Evolutionary conservation across 345 rosid species (phyloP), one percentile per base, ranked within the genome.

Genomic region (Eucalyptus sp.): DNA sequence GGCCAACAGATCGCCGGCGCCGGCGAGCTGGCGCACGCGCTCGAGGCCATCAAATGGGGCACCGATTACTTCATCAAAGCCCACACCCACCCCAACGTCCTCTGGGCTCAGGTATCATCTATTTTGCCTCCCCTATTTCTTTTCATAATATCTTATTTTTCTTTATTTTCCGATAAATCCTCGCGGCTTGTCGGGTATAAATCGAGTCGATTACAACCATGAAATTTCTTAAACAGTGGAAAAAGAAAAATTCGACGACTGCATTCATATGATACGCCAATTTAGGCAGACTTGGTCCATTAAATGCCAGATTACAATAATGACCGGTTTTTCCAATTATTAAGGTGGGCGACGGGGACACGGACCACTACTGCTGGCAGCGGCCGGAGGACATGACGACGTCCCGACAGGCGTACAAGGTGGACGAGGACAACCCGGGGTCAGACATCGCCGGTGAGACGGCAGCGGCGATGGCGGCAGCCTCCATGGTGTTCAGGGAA

Each of bases 371-470:
- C 86, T 96, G 99, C 76, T 97, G 99, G 99, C 99, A 97, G 91
- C 92, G 98, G 87, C 98, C 98, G n/a, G 99, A 97, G 91, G 99
- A 97, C 93, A 97, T 96, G 99, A 95, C 96, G 13, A 96, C 98
- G 1, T 92, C 97, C 2, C 87, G 98, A 54, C 94, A 71, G 51
- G 99, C 96, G 14, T 95, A 93, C 90, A 96, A 93, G 87, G 92
- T 97, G 50, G 98, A 97, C 12, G 91, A 93, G 87, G 91, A 91
- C 14, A 95, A 94, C 90, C 99, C 99, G 0, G 99, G 99, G 7
- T 96, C 99, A 0, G 99, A 97, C 10, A 93, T 96, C 2, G 96
- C 96, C 1, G 95, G 95, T 0, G 99, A 97, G 90, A 96, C 98
- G 0, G 99, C 99, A 0, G 99, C 99, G 29, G 98, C 99, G 1